Conservation (phyloP, 2,329 filamentous ascomycete species). For the Phialemoniopsis sp. region DNA sequence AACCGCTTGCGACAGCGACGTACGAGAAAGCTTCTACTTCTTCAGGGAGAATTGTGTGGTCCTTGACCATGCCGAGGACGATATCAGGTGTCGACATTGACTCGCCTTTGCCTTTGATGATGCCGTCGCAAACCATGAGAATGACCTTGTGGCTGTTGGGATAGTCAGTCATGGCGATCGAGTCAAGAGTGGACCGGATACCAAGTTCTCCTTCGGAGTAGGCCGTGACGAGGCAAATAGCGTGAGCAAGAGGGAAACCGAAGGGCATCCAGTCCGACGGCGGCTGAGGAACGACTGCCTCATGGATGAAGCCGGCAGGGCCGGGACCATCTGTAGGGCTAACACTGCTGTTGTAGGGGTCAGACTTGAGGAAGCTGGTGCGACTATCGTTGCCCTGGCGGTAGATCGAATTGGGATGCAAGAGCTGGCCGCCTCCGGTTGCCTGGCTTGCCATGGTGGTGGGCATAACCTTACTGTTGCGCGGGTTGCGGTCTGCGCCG, state of each 20-base stretch:
- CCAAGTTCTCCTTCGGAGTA: slow-evolving; percentile 96
- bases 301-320: slow-evolving; percentile 92
- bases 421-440: slow-evolving; percentile 62
- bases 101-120: slow-evolving; percentile 96
- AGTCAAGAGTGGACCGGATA: slow-evolving; percentile 90
- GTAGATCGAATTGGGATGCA: slow-evolving; percentile 71
- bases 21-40: slow-evolving; percentile 92
- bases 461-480: slow-evolving; percentile 49
- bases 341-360: slow-evolving; percentile 49
- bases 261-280: slow-evolving; percentile 97
- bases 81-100: slow-evolving; percentile 83
- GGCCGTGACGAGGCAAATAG: slow-evolving; percentile 90
- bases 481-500: slow-evolving; percentile 59
- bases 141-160: slow-evolving; percentile 99
- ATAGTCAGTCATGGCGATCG: slow-evolving; percentile 95
- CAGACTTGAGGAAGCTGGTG: slow-evolving; percentile 60
- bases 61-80: slow-evolving; percentile 89
- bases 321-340: slow-evolving; percentile 66
- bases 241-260: slow-evolving; percentile 88
- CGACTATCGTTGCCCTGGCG: slow-evolving; percentile 60
- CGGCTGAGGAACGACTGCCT: slow-evolving; percentile 91
- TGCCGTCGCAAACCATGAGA: slow-evolving; percentile 91
- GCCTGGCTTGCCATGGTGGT: slow-evolving; percentile 95
- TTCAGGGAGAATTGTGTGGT: slow-evolving; percentile 73
- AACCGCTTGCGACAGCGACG: slow-evolving; percentile 90